phyloP scores from a whole-genome alignment of 2,329 filamentous ascomycete genomes.

The Aspergillus transmontanensis region DNA sequence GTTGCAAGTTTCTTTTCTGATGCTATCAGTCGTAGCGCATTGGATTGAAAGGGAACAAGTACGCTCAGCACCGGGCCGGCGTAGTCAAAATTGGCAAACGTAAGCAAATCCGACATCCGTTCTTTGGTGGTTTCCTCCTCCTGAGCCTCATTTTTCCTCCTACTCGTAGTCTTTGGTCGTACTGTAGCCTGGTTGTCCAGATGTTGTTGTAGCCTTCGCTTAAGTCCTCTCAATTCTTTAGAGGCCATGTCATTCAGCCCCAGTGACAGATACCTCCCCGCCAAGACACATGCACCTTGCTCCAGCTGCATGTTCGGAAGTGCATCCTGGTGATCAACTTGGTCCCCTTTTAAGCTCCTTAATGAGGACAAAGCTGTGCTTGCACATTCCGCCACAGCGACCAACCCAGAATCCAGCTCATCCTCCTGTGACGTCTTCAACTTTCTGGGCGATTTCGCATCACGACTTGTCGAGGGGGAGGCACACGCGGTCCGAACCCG shows the following conservation, averaged over 20 bases:
- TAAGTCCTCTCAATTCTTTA: conserved; percentile 44
- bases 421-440: conserved; percentile 18
- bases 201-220: conserved; percentile 37
- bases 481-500: conserved; percentile 21
- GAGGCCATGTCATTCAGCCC: conserved; percentile 44
- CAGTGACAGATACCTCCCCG: conserved; percentile 44
- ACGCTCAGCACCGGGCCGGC: conserved; percentile 33
- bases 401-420: conserved; percentile 27
- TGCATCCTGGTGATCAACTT: conserved; percentile 19
- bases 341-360: conserved; percentile 36
- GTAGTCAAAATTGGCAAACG: conserved; percentile 33
- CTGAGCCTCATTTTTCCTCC: conserved; percentile 13
- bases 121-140: conserved; percentile 38
- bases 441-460: conserved; percentile 26
- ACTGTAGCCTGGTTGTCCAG: conserved; percentile 26
- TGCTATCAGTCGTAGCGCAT: conserved; percentile 41
- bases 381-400: conserved; percentile 43
- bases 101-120: conserved; percentile 40
- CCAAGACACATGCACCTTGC: conserved; percentile 46
- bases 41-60: conserved; percentile 44
- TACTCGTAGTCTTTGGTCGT: conserved; percentile 19
- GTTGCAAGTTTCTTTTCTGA: conserved; percentile 35
- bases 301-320: conserved; percentile 44
- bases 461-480: conserved; percentile 33
- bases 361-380: conserved; percentile 42